Evolutionary conservation across 2,329 filamentous ascomycete genomes (phyloP), one percentile per base, ranked within the genome.

Genomic region (Ceratocystis ficicola): DNA sequence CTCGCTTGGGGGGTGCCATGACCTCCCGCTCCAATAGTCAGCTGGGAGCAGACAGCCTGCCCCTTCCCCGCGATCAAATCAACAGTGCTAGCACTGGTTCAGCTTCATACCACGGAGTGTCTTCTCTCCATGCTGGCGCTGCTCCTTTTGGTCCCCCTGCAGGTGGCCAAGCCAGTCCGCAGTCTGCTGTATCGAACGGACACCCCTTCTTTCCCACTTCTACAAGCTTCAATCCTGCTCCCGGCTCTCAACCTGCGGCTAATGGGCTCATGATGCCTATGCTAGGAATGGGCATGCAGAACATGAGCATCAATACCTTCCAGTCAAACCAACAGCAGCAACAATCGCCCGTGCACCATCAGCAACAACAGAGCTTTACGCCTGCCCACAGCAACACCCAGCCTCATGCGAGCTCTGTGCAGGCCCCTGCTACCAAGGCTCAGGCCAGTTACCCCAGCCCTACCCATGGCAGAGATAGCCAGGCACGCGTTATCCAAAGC

Each of bases 401-500:
- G 30, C 5, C 55, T n/a, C 60, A 64, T 50, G 28, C 62, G 10
- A 63, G 28, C 55, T 17, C 60, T 8, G 32, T 25, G 7, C 66
- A 65, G 64, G 15, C 64, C 25, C 52, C 63, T 44, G 5, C 20
- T n/a, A 46, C 32, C 46, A 63, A 46, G 55, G 17, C 28, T 8
- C 55, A n/a, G 6, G 2, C 55, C 55, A 59, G 32, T 30, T 69
- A 66, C 44, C 20, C 65, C n/a, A 67, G 67, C 30, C 64, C 61
- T 62, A 62, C 67, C 75, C 84, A 84, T 64, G 81, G 83, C 67
- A 84, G 86, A 64, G 90, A 95, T 71, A 89, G 84, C 72, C 87
- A 92, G 73, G 82, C 86, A 70, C 86, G 88, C 67, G 85, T 88
- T 68, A 89, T 89, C 66, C 86, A 89, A 74, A 84, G 84, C 75